A percentile compares a stretch with the other conserved stretches of the same genome.
These are phyloP conservation scores for Nepenthes alata DNA, from an alignment of 179 eudicot species.

Conservation along the genomic window DNA sequence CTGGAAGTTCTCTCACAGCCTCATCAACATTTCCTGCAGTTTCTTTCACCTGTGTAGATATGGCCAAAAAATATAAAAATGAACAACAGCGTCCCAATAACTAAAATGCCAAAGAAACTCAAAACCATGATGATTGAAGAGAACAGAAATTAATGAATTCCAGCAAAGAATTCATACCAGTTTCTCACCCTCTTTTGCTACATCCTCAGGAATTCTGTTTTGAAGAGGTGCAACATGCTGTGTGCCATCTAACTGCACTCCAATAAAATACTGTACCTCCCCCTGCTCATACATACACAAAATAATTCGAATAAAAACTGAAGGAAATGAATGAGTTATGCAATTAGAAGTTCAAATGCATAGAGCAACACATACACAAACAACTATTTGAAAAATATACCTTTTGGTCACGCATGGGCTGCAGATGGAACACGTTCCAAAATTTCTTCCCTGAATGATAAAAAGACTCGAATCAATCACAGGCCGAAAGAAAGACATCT, in stretches of 20 bases:
- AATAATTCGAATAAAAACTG: too few species aligned
- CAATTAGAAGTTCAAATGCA: neutral
- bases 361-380: neutral
- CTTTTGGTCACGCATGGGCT: constrained; percentile 99
- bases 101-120: neutral
- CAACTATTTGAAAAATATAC: constrained; percentile 18
- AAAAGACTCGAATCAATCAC: constrained; percentile 4
- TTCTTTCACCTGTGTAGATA: constrained; percentile 60
- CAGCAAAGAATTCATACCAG: constrained; percentile 27
- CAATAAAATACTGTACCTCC: constrained; percentile 92
- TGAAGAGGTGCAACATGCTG: constrained; percentile 91
- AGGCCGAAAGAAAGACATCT: neutral
- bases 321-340: too few species aligned
- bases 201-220: constrained; percentile 65
- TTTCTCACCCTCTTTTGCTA: constrained; percentile 57
- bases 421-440: constrained; percentile 97
- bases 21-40: constrained; percentile 86
- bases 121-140: neutral
- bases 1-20: constrained; percentile 96
- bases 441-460: constrained; percentile 68
- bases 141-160: neutral
- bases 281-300: constrained; percentile 36
- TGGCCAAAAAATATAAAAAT: constrained; percentile 3
- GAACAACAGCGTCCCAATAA: neutral
- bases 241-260: constrained; percentile 95